Percentiles rank a stretch among this genome's conserved stretches.
Conservation (phyloP, 257 asterid genomes). For the Forsythia viridissima region DNA sequence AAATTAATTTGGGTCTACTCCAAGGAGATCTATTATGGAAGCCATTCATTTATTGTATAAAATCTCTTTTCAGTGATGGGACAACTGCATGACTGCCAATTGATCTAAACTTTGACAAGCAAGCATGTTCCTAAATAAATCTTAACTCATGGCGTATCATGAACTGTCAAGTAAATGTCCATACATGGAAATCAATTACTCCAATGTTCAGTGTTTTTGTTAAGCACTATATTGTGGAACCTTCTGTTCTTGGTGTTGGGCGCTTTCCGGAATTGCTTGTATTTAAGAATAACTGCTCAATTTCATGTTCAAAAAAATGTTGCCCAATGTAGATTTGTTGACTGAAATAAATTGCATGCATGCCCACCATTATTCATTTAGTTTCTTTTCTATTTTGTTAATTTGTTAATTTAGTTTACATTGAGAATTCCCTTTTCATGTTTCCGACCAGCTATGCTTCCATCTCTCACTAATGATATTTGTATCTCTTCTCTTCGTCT, state of each 20-base stretch:
- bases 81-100: background rate
- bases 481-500: background rate
- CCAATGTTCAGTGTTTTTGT: background rate
- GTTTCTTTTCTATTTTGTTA: background rate
- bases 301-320: background rate
- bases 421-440: background rate
- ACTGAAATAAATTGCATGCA: background rate
- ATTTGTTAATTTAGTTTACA: background rate
- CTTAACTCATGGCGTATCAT: background rate
- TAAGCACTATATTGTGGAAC: background rate
- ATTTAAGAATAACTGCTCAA: background rate
- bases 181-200: no score
- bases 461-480: constrained; percentile 9
- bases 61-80: background rate
- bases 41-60: background rate
- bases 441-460: background rate
- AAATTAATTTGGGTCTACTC: background rate
- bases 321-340: background rate
- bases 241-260: background rate
- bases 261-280: background rate
- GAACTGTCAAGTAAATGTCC: background rate
- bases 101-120: background rate
- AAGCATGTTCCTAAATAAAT: background rate
- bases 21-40: no score
- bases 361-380: background rate